Conservation (phyloP, 108 stramenopile genomes). For the Skeletonema potamos region DNA sequence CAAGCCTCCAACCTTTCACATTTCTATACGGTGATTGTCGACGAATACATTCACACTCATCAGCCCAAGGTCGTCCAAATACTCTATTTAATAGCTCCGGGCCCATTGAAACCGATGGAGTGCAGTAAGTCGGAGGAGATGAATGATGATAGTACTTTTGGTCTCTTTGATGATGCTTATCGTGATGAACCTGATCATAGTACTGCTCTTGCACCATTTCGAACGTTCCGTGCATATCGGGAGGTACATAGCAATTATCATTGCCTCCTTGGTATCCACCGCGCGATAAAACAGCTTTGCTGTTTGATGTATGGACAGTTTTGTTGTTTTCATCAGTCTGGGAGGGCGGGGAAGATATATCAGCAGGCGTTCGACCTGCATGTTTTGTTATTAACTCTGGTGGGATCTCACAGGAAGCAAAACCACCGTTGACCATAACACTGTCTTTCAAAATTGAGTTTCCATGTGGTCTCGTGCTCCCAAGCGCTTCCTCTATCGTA, state of each 20-base stretch:
- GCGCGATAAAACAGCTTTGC: constrained; percentile 31
- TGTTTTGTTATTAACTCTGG: constrained; percentile 38
- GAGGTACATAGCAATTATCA: constrained; percentile 16
- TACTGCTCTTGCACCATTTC: constrained; percentile 64
- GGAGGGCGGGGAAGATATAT: background rate
- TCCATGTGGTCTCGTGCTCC: constrained; percentile 20
- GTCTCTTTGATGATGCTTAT: constrained; percentile 49
- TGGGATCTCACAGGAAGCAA: constrained; percentile 42
- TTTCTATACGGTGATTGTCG: constrained; percentile 76
- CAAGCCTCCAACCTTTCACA: constrained; percentile 78
- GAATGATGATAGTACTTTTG: constrained; percentile 7
- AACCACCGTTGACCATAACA: constrained; percentile 15
- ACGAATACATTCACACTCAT: constrained; percentile 69
- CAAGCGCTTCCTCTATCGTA: constrained; percentile 75
- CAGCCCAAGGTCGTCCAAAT: constrained; percentile 76
- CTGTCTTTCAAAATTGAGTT: constrained; percentile 15
- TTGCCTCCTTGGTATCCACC: constrained; percentile 38
- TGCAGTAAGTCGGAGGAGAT: background rate
- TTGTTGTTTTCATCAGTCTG: constrained; percentile 8
- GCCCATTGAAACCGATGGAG: constrained; percentile 25
- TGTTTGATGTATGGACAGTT: background rate
- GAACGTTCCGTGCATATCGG: constrained; percentile 32
- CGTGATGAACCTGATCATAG: constrained; percentile 65
- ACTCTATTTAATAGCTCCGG: constrained; percentile 66
- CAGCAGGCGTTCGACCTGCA: background rate